Percentiles rank a stretch among this genome's conserved stretches.
phyloP scores from a whole-genome alignment of 805 yeast genomes.

The Wickerhamomyces kurtzmanii region DNA sequence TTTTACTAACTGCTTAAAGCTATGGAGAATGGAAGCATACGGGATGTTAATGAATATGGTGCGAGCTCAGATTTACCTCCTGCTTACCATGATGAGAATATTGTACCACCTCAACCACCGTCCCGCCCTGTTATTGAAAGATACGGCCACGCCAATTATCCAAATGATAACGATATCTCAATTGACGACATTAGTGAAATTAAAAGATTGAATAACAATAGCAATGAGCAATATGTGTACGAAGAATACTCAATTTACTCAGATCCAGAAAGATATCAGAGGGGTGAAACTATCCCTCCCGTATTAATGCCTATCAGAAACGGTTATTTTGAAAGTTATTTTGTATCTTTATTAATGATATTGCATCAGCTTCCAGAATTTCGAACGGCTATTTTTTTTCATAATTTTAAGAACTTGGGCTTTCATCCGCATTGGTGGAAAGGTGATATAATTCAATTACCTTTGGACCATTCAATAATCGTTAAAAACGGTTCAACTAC shows the following conservation, averaged over 20 bases:
- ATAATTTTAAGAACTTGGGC: conserved; percentile 23
- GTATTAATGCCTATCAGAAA: conserved; percentile 24
- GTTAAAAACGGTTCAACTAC: conserved; percentile 14
- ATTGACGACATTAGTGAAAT: too few relatives aligned
- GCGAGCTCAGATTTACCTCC: too few relatives aligned
- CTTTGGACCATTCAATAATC: conserved; percentile 3
- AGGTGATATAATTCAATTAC: conserved; percentile 10
- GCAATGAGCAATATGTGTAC: not conserved
- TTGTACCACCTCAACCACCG: too few relatives aligned
- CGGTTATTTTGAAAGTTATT: conserved; percentile 25
- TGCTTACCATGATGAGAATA: too few relatives aligned
- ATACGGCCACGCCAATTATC: too few relatives aligned
- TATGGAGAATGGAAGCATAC: too few relatives aligned
- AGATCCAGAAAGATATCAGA: conserved; percentile 18
- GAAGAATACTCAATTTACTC: conserved; percentile 17
- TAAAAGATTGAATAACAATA: too few relatives aligned
- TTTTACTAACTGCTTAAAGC: too few relatives aligned
- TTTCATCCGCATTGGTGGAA: conserved; percentile 31
- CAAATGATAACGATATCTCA: too few relatives aligned
- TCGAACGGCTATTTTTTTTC: conserved; percentile 19
- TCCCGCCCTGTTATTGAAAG: too few relatives aligned
- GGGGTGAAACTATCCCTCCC: conserved; percentile 16
- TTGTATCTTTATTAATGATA: conserved; percentile 30
- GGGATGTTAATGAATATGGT: too few relatives aligned
- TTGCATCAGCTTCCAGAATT: conserved; percentile 26